Conservation (phyloP, 345 rosid genomes). For the Corymbia maculata region DNA sequence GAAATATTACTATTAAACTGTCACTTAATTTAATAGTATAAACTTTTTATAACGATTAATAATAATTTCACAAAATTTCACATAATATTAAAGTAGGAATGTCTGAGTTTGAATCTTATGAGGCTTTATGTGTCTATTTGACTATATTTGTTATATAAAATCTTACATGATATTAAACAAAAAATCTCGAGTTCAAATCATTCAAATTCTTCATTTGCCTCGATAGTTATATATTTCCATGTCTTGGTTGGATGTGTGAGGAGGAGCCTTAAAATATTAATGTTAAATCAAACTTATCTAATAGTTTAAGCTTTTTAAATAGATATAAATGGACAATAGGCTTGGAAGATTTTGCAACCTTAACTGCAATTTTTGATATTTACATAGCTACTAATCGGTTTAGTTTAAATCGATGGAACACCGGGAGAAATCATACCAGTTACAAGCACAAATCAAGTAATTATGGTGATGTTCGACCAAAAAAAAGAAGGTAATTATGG, state of each 20-base stretch:
- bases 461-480: not conserved
- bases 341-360: not conserved
- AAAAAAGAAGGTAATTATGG: not conserved
- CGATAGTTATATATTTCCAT: rapidly evolving
- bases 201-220: not conserved
- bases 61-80: rapidly evolving
- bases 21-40: too few species aligned
- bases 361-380: not conserved
- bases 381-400: not conserved
- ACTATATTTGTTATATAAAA: too few species aligned
- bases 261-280: not conserved
- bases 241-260: not conserved
- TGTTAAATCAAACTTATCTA: not conserved
- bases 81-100: rapidly evolving
- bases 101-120: not conserved
- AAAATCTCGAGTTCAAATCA: not conserved
- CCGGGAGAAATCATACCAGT: not conserved
- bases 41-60: rapidly evolving
- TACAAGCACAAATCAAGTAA: not conserved
- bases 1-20: not conserved
- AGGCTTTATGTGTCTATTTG: not conserved
- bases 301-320: not conserved
- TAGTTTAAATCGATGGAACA: not conserved
- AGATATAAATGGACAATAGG: not conserved
- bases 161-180: too few species aligned